phyloP scores from a whole-genome alignment of 352 stramenopile genomes.

The Globisporangium viniferum region DNA sequence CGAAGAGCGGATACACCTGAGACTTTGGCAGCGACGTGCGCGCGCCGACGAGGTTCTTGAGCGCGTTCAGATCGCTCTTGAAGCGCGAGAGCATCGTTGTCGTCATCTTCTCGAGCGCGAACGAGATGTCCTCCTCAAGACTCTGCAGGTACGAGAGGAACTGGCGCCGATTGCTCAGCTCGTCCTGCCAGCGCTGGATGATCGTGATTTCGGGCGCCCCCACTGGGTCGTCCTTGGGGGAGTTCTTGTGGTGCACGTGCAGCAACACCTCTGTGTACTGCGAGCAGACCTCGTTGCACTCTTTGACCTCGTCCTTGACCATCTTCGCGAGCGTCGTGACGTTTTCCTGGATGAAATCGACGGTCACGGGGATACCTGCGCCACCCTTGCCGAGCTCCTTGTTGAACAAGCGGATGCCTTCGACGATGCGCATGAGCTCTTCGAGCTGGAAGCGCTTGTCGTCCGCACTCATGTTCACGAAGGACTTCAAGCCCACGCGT shows the following conservation, averaged over 20 bases:
- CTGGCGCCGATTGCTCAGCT: constrained; percentile 90
- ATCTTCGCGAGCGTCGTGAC: constrained; percentile 39
- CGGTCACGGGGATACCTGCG: constrained; percentile 66
- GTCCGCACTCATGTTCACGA: constrained; percentile 86
- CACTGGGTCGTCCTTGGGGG: constrained; percentile 6
- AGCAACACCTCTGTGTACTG: constrained; percentile 80
- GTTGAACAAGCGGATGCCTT: constrained; percentile 94
- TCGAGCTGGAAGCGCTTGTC: constrained; percentile 90
- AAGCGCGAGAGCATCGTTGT: constrained; percentile 63
- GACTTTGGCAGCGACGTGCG: constrained; percentile 90
- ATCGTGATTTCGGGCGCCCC: constrained; percentile 27
- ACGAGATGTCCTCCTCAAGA: constrained; percentile 89
- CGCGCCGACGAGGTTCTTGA: constrained; percentile 82
- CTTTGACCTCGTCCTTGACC: constrained; percentile 54
- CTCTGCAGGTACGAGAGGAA: constrained; percentile 90
- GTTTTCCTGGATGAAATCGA: constrained; percentile 59
- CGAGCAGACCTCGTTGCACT: constrained; percentile 70
- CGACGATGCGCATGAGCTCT: constrained; percentile 90
- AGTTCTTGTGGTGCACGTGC: constrained; percentile 61
- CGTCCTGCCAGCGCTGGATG: constrained; percentile 86
- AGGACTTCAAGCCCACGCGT: constrained; percentile 90
- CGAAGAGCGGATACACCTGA: constrained; percentile 93
- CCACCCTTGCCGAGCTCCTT: constrained; percentile 86
- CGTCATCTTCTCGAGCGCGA: constrained; percentile 78
- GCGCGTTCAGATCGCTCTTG: constrained; percentile 55